These are phyloP conservation scores for Purshia tridentata DNA, from an alignment of 306 rosid species.

Conservation along the genomic window DNA sequence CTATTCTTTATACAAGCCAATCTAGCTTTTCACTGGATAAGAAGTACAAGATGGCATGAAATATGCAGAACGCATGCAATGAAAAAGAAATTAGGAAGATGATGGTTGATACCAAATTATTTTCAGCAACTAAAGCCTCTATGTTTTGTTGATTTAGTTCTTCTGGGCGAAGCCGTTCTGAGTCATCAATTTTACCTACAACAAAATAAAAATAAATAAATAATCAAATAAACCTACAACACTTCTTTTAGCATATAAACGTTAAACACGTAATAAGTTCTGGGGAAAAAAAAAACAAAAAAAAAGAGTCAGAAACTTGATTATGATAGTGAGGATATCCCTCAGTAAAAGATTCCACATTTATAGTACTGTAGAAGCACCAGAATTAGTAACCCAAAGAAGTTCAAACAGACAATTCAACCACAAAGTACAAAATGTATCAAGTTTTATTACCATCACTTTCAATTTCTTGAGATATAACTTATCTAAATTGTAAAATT, in stretches of 20 bases:
- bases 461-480: background rate
- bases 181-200: constrained; percentile 74
- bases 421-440: background rate
- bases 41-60: background rate
- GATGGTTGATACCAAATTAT: constrained; percentile 64
- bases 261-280: background rate
- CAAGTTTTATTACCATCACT: background rate
- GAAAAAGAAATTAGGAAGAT: constrained; percentile 12
- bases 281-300: no score
- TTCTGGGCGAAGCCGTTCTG: constrained; percentile 92
- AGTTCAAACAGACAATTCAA: background rate
- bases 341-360: background rate
- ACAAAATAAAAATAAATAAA: constrained; percentile 5
- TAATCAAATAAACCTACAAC: background rate
- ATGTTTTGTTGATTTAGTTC: constrained; percentile 95
- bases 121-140: constrained; percentile 97
- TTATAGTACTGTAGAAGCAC: background rate
- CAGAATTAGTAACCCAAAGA: background rate
- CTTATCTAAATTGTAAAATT: no score
- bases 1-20: background rate
- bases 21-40: constrained; percentile 1
- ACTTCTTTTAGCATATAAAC: background rate
- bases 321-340: background rate
- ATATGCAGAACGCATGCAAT: background rate
- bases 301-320: background rate